Conservation (phyloP, 768 basidiomycete genomes). For the Rhodotorula graminis region DNA sequence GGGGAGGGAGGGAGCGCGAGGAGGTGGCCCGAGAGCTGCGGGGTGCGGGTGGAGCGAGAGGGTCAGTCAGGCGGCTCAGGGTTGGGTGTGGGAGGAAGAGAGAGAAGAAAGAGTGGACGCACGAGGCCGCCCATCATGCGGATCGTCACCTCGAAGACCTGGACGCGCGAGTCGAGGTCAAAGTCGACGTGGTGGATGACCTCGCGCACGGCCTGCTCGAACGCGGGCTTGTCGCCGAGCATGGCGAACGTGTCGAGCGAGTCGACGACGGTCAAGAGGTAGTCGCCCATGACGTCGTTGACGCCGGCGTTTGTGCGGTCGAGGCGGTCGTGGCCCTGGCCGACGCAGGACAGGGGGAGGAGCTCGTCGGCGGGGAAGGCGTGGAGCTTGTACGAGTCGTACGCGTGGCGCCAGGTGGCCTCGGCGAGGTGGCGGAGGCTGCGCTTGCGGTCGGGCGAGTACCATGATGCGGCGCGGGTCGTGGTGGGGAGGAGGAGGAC, state of each 20-base stretch:
- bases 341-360: slow-evolving; percentile 79
- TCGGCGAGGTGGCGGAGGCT: slow-evolving; percentile 17
- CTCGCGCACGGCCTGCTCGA: slow-evolving; percentile 75
- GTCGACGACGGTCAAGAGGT: slow-evolving; percentile 48
- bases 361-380: slow-evolving; percentile 55
- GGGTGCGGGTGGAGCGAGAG: not conserved
- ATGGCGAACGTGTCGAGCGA: slow-evolving; percentile 83
- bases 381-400: slow-evolving; percentile 28
- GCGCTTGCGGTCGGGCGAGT: slow-evolving; percentile 6
- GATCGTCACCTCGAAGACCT: slow-evolving; percentile 96
- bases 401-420: slow-evolving; percentile 35
- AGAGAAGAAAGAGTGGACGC: not conserved
- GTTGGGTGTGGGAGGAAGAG: not conserved
- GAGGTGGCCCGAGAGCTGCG: slow-evolving; percentile 66
- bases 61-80: not conserved
- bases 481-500: not conserved
- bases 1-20: slow-evolving; percentile 45
- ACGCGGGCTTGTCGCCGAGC: slow-evolving; percentile 69
- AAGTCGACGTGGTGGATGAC: slow-evolving; percentile 80
- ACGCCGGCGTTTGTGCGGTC: slow-evolving; percentile 58
- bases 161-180: slow-evolving; percentile 91
- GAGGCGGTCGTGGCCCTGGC: slow-evolving; percentile 57
- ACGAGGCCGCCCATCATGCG: slow-evolving; percentile 81
- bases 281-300: slow-evolving; percentile 94
- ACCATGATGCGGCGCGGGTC: not conserved